Evolutionary conservation across 352 stramenopile genomes (phyloP).

Genomic region (Vaucheria bursata): DNA sequence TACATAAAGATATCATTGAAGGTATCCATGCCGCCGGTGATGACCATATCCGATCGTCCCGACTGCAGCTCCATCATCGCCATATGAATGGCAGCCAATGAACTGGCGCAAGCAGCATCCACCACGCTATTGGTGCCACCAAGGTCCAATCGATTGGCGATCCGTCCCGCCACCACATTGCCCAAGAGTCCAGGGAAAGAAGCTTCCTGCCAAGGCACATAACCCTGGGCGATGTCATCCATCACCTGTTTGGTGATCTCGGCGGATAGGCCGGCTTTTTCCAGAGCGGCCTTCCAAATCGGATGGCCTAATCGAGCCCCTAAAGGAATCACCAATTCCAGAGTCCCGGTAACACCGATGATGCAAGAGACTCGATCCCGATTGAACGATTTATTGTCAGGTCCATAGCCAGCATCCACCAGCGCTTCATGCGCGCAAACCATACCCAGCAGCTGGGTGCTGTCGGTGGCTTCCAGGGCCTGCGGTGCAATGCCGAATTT

Average conservation of each 20-base stretch:
- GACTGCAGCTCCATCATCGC: background rate
- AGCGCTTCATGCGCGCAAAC: background rate
- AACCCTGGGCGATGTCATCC: too few species aligned
- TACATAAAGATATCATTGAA: background rate
- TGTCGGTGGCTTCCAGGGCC: slow-evolving; percentile 34
- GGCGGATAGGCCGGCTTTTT: too few species aligned
- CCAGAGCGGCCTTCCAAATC: too few species aligned
- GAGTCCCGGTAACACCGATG: background rate
- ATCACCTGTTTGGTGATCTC: too few species aligned
- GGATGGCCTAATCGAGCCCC: too few species aligned
- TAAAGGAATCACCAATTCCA: background rate
- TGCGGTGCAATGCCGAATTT: slow-evolving; percentile 35
- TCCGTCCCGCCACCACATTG: slow-evolving; percentile 20
- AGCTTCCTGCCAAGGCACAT: too few species aligned
- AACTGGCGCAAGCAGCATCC: slow-evolving; percentile 47
- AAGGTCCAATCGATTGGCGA: slow-evolving; percentile 41
- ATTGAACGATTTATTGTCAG: slow-evolving; percentile 22
- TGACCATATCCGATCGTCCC: slow-evolving; percentile 17
- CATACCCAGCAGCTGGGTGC: background rate
- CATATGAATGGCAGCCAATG: slow-evolving; percentile 36
- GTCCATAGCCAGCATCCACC: slow-evolving; percentile 27
- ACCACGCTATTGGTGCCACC: slow-evolving; percentile 41
- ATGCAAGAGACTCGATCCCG: background rate
- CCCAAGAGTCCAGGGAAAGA: slow-evolving; percentile 22
- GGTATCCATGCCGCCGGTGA: slow-evolving; percentile 25